phyloP scores from a whole-genome alignment of 2,329 filamentous ascomycete genomes.

The Hortaea sp. region DNA sequence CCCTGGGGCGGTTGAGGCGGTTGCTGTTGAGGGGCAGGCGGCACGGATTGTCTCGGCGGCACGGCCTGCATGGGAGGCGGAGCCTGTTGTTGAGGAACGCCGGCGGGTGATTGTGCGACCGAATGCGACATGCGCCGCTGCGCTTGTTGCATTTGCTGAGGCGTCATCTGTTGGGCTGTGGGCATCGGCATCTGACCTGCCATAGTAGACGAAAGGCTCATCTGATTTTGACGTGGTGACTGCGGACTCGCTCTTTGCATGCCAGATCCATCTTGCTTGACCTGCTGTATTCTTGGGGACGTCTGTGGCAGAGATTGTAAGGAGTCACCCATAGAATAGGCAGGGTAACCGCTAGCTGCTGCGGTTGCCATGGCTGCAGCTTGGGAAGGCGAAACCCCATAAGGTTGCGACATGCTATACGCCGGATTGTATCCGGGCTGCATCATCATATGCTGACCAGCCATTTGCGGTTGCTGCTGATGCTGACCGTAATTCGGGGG shows the following conservation, averaged over 20 bases:
- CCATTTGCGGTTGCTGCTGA: constrained; percentile 49
- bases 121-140: constrained; percentile 60
- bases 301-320: constrained; percentile 55
- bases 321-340: constrained; percentile 60
- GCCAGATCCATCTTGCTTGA: constrained; percentile 47
- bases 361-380: constrained; percentile 91
- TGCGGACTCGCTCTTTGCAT: constrained; percentile 58
- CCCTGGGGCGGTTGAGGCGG: constrained; percentile 42
- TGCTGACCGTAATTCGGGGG: constrained; percentile 43
- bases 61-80: constrained; percentile 41
- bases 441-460: constrained; percentile 49
- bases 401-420: constrained; percentile 60
- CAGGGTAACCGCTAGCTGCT: constrained; percentile 73
- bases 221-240: constrained; percentile 59
- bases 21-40: constrained; percentile 49
- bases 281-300: constrained; percentile 64
- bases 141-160: constrained; percentile 20
- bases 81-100: constrained; percentile 17
- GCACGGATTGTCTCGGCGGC: constrained; percentile 67
- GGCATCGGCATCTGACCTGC: constrained; percentile 40
- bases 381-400: constrained; percentile 73
- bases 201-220: constrained; percentile 37
- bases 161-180: constrained; percentile 49
- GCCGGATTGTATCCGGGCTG: constrained; percentile 75
- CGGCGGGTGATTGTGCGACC: constrained; percentile 54